Base-by-base conservation (phyloP, 768 basidiomycete species). In the Botryobasidium botryosum region DNA sequence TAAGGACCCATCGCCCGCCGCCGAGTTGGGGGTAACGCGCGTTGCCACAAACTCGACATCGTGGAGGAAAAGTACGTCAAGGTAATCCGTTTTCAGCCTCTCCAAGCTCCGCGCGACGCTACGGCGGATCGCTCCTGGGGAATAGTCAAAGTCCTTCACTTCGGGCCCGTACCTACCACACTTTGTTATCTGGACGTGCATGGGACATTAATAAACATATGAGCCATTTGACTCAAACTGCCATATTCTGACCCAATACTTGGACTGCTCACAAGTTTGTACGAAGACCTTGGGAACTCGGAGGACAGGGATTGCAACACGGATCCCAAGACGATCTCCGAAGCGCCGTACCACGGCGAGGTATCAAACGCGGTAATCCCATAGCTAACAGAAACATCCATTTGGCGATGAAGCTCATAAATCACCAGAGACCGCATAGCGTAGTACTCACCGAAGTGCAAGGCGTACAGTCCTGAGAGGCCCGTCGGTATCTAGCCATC, bases 331-430 rank as follows among this genome's bases (percentile, higher is more conserved):
- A 88, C 65, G 50, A 75, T 68, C 61, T 90, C 86, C 0, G 85
- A 85, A 4, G 72, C 69, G 8, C 79, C 82, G 54, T 90, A 90
- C 56, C 74, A 83, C 5, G 75, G 71, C 10, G 83, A 71, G 2
- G 86, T 90, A 59, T 91, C 86, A 55, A 91, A 81, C 0, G 79
- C 78, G 27, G 61, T 61, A 45, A 90, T 77, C 23, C 84, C 86
- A 61, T 85, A 87, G 33, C 86, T 86, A 31, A 18, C 18, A 15
- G 33, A 26, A 21, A 20, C 13, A 32, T 13, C 10, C 15, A 10
- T 10, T 43, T 12, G 28, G 27, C 10, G 41, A 18, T 15, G 13
- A 43, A 21, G 13, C 17, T 10, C 20, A 32, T n/a, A 21, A 36
- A 43, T 2, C 24, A 43, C 13, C 10, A 12, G 37, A 42, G 27